Conservation (phyloP, 805 yeast species). For the Metschnikowia aberdeeniae region DNA sequence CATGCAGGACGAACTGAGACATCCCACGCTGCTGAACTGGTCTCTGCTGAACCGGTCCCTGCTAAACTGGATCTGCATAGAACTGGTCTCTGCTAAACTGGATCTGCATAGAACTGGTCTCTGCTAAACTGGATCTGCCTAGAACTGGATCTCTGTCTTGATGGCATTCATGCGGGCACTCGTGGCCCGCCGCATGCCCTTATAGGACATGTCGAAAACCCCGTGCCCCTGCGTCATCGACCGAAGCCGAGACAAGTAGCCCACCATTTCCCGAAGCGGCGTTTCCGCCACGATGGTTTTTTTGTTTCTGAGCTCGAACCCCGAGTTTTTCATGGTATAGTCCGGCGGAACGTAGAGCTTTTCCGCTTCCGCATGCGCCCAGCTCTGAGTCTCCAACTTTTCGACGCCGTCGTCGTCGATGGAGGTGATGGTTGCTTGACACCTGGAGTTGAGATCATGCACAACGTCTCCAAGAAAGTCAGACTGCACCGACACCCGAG, state of each 20-base stretch:
- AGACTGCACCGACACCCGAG: constrained; percentile 61
- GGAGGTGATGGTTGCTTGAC: constrained; percentile 70
- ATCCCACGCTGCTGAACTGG: neutral
- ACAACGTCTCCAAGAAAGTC: constrained; percentile 77
- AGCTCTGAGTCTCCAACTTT: constrained; percentile 32
- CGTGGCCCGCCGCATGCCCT: constrained; percentile 66
- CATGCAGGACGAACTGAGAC: neutral
- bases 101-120: too few species aligned
- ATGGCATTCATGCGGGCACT: constrained; percentile 11
- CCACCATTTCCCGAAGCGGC: constrained; percentile 87
- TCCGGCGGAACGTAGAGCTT: constrained; percentile 73
- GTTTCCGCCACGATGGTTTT: constrained; percentile 72
- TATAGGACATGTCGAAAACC: constrained; percentile 70
- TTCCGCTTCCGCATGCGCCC: constrained; percentile 57
- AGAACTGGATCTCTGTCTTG: constrained; percentile 12
- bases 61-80: too few species aligned
- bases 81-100: too few species aligned
- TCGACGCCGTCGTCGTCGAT: constrained; percentile 60
- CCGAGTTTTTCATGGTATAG: constrained; percentile 44
- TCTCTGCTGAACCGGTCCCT: too few species aligned
- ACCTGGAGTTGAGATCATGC: constrained; percentile 74
- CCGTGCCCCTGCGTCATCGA: constrained; percentile 90
- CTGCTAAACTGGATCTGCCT: too few species aligned
- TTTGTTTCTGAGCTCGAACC: constrained; percentile 30
- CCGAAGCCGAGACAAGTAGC: constrained; percentile 73